phyloP scores from a whole-genome alignment of 345 rosid genomes.

The Limnanthes douglasii region DNA sequence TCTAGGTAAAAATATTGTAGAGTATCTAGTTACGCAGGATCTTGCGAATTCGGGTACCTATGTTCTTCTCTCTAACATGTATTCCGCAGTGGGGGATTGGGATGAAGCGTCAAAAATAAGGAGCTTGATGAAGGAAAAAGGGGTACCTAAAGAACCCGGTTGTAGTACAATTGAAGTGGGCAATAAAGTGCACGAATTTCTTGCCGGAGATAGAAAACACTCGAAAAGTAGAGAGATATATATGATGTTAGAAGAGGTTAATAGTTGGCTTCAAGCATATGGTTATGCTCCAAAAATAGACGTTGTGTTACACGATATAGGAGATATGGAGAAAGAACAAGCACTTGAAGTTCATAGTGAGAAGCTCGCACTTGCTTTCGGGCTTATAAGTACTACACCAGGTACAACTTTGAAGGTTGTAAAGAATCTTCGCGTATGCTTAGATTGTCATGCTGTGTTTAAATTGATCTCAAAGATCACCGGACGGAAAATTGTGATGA shows the following conservation, averaged over 20 bases:
- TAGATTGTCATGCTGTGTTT: conserved; percentile 47
- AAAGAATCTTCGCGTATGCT: conserved; percentile 57
- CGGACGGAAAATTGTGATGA: conserved; percentile 44
- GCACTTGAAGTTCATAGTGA: conserved; percentile 62
- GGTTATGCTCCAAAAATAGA: conserved; percentile 24
- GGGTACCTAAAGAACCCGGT: conserved; percentile 51
- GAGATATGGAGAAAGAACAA: conserved; percentile 28
- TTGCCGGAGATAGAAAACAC: conserved; percentile 34
- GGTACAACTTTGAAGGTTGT: conserved; percentile 38
- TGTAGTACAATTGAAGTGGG: conserved; percentile 48
- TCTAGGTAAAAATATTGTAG: conserved; percentile 54
- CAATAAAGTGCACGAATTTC: conserved; percentile 40
- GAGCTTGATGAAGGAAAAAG: conserved; percentile 52
- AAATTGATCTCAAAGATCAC: conserved; percentile 51
- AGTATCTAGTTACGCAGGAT: conserved; percentile 30
- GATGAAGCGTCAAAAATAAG: conserved; percentile 47
- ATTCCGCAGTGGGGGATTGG: conserved; percentile 43
- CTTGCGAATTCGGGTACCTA: conserved; percentile 49
- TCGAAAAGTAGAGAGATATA: conserved; percentile 35
- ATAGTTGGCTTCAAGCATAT: conserved; percentile 9
- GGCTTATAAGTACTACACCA: conserved; percentile 40
- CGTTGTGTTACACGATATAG: conserved; percentile 37
- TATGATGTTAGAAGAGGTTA: conserved; percentile 36
- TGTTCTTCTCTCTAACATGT: conserved; percentile 51
- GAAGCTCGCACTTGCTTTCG: conserved; percentile 57